These are phyloP conservation scores for Irpex sp. DNA, from an alignment of 1,284 basidiomycete species.

Conservation along the genomic window DNA sequence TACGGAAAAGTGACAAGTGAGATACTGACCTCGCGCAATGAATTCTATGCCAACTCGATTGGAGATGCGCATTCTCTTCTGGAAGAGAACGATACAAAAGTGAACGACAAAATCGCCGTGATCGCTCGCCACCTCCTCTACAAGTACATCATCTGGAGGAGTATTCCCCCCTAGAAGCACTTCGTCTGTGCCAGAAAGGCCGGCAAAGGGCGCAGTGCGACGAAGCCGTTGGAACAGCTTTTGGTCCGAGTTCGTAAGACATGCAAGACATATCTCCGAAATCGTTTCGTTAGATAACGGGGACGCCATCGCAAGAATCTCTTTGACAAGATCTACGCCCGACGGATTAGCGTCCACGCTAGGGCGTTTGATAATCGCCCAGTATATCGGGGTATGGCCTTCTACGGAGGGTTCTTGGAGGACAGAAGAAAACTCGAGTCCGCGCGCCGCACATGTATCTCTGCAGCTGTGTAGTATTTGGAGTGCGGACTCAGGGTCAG, in stretches of 20 bases:
- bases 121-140: constrained; percentile 41
- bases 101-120: constrained; percentile 51
- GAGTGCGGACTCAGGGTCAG: constrained; percentile 19
- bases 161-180: constrained; percentile 51
- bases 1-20: neutral
- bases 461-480: constrained; percentile 42
- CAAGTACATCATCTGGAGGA: constrained; percentile 48
- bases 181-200: constrained; percentile 50
- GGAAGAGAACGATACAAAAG: constrained; percentile 57
- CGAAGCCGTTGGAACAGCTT: constrained; percentile 58
- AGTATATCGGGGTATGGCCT: constrained; percentile 60
- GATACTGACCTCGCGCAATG: constrained; percentile 57
- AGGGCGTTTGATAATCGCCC: constrained; percentile 54
- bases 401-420: constrained; percentile 65
- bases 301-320: constrained; percentile 49
- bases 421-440: constrained; percentile 39
- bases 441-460: constrained; percentile 38
- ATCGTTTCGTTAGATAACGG: constrained; percentile 48
- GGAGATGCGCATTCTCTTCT: constrained; percentile 67
- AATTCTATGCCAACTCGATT: constrained; percentile 55
- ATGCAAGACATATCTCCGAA: constrained; percentile 60
- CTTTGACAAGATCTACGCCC: constrained; percentile 42
- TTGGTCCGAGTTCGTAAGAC: constrained; percentile 60
- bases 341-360: constrained; percentile 19
- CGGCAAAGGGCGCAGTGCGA: constrained; percentile 43